A percentile compares a stretch with the other conserved stretches of the same genome.
phyloP scores from a whole-genome alignment of 306 rosid genomes.

The Nissolia schottii region DNA sequence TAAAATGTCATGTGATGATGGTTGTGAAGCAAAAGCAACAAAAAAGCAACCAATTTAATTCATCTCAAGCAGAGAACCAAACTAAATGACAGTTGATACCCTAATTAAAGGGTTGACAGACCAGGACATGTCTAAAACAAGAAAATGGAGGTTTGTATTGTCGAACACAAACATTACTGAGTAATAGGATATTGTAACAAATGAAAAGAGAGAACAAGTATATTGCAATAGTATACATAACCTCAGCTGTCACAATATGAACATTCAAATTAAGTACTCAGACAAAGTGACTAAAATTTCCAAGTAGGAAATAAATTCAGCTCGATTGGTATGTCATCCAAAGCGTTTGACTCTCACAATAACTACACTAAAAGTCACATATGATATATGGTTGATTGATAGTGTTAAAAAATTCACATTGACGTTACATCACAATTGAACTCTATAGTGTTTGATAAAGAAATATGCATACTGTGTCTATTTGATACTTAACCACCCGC shows the following conservation, averaged over 20 bases:
- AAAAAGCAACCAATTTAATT: conserved; percentile 6
- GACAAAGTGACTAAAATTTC: not conserved
- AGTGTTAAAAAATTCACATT: too few relatives aligned
- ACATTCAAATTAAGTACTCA: not conserved
- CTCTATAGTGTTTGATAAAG: too few relatives aligned
- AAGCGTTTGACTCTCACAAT: too few relatives aligned
- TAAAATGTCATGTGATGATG: conserved; percentile 1
- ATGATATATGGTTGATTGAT: too few relatives aligned
- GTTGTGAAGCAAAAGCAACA: conserved; percentile 6
- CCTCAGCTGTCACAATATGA: not conserved
- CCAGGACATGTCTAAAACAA: conserved; percentile 4
- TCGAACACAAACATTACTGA: not conserved
- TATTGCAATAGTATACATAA: not conserved
- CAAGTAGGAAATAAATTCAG: not conserved
- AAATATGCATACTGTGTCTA: conserved; percentile 2
- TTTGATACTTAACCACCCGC: not conserved
- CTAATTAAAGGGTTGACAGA: not conserved
- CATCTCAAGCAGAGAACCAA: not conserved
- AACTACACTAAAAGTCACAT: too few relatives aligned
- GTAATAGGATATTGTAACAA: not conserved
- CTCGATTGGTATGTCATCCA: too few relatives aligned
- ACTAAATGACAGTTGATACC: not conserved
- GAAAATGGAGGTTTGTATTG: not conserved
- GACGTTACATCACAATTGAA: too few relatives aligned
- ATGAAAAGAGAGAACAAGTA: not conserved